These are phyloP conservation scores for Begonia masoniana DNA, from an alignment of 306 rosid genomes.

Conservation along the genomic window DNA sequence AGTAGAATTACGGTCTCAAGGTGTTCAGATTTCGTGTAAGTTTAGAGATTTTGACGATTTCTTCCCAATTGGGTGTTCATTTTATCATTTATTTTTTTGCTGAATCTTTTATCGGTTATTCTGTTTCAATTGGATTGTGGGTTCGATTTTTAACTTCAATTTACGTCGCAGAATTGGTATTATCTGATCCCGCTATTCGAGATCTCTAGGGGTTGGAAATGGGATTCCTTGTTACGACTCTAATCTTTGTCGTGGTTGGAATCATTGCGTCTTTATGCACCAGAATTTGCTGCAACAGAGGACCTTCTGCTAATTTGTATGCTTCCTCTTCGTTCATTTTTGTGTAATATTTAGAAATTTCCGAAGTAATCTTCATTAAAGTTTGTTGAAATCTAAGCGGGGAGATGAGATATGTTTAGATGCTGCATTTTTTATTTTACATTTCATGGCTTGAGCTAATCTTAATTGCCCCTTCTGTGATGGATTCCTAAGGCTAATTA, in stretches of 20 bases:
- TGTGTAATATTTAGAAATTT: no score
- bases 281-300: slow-evolving; percentile 74
- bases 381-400: not conserved
- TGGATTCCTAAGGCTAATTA: no score
- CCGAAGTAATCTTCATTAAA: not conserved
- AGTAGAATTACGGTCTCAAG: no score
- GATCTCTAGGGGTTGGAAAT: slow-evolving; percentile 24
- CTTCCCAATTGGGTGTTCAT: no score
- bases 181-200: not conserved
- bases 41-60: no score
- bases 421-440: not conserved
- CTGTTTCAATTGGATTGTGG: not conserved
- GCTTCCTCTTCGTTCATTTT: slow-evolving; percentile 2
- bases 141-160: not conserved
- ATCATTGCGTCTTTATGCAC: slow-evolving; percentile 62
- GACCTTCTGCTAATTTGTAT: slow-evolving; percentile 76
- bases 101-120: not conserved
- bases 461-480: no score
- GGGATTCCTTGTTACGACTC: slow-evolving; percentile 74
- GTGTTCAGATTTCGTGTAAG: no score
- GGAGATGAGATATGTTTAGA: not conserved
- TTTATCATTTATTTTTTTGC: no score
- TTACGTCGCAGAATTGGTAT: not conserved
- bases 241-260: slow-evolving; percentile 59
- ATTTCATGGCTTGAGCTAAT: no score